Evolutionary conservation across 768 basidiomycete genomes (phyloP), one percentile per base, ranked within the genome.

Genomic region (Tulasnella sp.): DNA sequence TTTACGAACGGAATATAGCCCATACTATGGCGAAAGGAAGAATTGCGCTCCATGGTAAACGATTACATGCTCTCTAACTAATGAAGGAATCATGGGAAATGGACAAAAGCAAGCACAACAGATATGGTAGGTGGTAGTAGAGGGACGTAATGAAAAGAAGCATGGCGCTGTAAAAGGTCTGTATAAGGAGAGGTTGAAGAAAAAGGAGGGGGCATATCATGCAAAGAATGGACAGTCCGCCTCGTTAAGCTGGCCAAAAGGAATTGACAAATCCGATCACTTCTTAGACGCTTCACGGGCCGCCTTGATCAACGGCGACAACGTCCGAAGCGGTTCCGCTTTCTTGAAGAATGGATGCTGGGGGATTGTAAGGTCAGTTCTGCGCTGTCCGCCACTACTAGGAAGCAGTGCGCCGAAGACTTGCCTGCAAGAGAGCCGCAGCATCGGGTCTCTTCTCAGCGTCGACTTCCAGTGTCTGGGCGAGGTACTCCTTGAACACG

Each of bases 391-490:
- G 17, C 40, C 2, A 14, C 11, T 49, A 69, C 67, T 68, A 67
- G 67, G 72, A 42, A 38, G 31, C n/a, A 9, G 25, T 31, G 15
- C 7, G 19, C 34, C n/a, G 29, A 42, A 34, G 29, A 45, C 88
- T 77, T 78, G 95, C 94, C 83, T 89, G 86, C 64, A 97, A 85
- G 45, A 67, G 85, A 80, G 91, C 88, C 1, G 90, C 90, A 2
- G 96, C 96, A 71, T 88, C 91, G 0, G 96, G 97, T 76, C 97
- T 87, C 84, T 93, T 95, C 82, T 99, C 96, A 17, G 93, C 92
- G 80, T 98, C 96, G 22, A 99, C 97, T 80, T 97, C 96, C 67
- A 99, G 85, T 11, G 92, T 91, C 83, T 92, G 90, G 4, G 91
- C 87, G 58, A 99, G 85, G 80, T 97, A 99, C 81, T 97, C 94